Evolutionary conservation across 75 land plant genomes (phyloP).

Genomic region (Adiantum capillusveneris): DNA sequence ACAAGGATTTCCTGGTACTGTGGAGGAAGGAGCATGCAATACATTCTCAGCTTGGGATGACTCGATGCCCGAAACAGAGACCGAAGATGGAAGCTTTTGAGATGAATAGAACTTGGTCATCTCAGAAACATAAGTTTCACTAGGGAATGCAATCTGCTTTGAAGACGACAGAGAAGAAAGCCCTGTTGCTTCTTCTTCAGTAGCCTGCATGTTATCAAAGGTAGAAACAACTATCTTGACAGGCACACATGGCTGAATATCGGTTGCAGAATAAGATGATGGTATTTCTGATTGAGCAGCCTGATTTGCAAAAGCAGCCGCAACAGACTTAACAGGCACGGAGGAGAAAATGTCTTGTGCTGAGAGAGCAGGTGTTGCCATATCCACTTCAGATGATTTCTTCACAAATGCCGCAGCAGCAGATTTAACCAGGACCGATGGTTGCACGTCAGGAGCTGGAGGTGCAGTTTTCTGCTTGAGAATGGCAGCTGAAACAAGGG

Average conservation of each 20-base stretch:
- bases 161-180: background rate
- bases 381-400: background rate
- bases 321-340: constrained; percentile 5
- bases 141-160: background rate
- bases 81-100: too few relatives aligned
- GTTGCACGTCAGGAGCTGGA: background rate
- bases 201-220: background rate
- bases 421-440: background rate
- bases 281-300: background rate
- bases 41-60: too few relatives aligned
- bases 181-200: background rate
- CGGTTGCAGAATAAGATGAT: background rate
- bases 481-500: background rate
- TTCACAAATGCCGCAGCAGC: background rate
- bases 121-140: too few relatives aligned
- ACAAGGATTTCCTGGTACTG: too few relatives aligned
- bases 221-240: background rate
- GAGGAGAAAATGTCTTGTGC: background rate
- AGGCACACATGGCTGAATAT: background rate
- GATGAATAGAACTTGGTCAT: too few relatives aligned
- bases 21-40: too few relatives aligned
- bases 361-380: background rate
- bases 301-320: background rate
- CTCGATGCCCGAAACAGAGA: too few relatives aligned
- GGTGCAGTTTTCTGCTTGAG: background rate